Percentiles rank a stretch among this genome's conserved stretches.
phyloP scores from a whole-genome alignment of 192 early-diverging fungal genomes.

The Coemansia sp. region DNA sequence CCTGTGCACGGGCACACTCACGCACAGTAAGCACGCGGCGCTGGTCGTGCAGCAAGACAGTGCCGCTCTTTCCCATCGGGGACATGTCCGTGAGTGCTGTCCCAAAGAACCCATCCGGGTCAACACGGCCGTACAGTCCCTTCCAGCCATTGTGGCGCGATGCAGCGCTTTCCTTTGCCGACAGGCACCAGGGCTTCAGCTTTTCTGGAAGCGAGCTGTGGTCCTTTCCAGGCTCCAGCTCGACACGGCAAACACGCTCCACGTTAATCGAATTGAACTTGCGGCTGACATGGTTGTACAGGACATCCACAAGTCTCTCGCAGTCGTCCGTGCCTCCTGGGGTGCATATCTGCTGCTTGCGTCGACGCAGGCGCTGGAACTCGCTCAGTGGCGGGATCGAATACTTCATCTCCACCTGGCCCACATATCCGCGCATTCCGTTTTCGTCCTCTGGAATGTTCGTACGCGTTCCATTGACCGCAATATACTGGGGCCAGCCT shows the following conservation, averaged over 20 bases:
- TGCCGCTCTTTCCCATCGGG: constrained; percentile 66
- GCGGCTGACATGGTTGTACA: constrained; percentile 57
- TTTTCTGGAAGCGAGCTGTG: constrained; percentile 53
- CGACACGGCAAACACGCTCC: constrained; percentile 58
- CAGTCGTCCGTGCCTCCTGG: constrained; percentile 15
- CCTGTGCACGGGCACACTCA: constrained; percentile 69
- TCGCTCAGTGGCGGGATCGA: constrained; percentile 49
- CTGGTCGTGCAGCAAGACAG: constrained; percentile 66
- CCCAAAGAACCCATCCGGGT: constrained; percentile 60
- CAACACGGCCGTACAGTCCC: constrained; percentile 62
- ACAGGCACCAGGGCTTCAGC: constrained; percentile 61
- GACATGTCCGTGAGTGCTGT: constrained; percentile 62
- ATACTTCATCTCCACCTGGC: constrained; percentile 49
- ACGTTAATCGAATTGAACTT: constrained; percentile 54
- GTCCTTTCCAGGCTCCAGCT: constrained; percentile 56
- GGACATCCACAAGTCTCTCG: constrained; percentile 30
- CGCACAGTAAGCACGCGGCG: constrained; percentile 59
- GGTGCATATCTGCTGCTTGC: constrained; percentile 31
- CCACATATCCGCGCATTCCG: constrained; percentile 43
- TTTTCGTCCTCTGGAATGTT: constrained; percentile 10
- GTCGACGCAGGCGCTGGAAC: constrained; percentile 55
- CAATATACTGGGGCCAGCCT: constrained; percentile 31
- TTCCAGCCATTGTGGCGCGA: constrained; percentile 63
- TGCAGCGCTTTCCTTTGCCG: constrained; percentile 55
- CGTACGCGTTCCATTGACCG: constrained; percentile 22